Evolutionary conservation across 768 basidiomycete species (phyloP), one percentile per base, ranked within the genome.

Genomic region (Amanita rimosa): DNA sequence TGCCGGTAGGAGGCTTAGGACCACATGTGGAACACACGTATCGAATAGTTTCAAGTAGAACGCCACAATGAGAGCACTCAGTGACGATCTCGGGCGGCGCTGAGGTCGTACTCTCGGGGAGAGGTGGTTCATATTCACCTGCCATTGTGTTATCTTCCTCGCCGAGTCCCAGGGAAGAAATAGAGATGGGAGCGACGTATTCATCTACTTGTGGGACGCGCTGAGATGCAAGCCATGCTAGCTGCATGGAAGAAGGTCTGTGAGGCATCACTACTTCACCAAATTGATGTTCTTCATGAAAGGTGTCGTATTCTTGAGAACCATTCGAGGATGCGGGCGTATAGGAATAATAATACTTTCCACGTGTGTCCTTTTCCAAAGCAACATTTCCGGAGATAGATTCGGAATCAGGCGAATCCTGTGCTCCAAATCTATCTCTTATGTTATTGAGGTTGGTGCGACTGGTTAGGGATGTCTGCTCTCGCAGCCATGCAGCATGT

Each of bases 11-110:
- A 41, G 72, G 64, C 61, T 82, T 88, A 64, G 88, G 85, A 7
- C 90, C 91, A 57, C 93, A 95, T 19, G 81, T 84, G 3, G 83
- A 74, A 58, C 94, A 97, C 11, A 94, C 83, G 62, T 97, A 96
- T 40, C 89, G 81, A 61, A 95, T 79, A n/a, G 78, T 74, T 45
- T 90, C 84, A 16, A 97, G 68, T 5, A 80, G 58, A 0, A 72
- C 62, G 11, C 84, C 85, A 56, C 94, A 97, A 40, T 78, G 77
- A 0, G 90, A 92, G 63, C 94, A 97, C 43, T 79, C 76, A 1
- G 91, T 90, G 14, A 87, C 74, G 40, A 73, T 71, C 21, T 77
- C 75, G 4, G 74, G 69, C 7, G 83, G 76, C 17, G 83, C 75
- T 1, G 66, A 67, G 17, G 66, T 68, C 67, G 22, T 64, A 58